Conservation (phyloP, 2,329 filamentous ascomycete species). For the Xylaria polymorpha region DNA sequence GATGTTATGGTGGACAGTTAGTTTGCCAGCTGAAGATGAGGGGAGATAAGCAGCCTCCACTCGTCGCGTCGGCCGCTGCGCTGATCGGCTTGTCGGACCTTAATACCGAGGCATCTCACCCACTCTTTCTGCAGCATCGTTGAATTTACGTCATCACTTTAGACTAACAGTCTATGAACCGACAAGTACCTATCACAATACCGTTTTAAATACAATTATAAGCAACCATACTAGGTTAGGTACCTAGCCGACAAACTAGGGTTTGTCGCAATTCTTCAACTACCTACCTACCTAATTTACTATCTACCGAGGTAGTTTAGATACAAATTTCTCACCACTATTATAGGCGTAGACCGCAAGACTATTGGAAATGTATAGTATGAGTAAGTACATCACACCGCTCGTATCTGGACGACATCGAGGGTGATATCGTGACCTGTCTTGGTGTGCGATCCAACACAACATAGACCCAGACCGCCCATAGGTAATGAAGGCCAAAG, state of each 20-base stretch:
- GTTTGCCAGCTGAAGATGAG: constrained; percentile 20
- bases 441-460: not conserved
- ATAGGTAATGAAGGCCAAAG: not conserved
- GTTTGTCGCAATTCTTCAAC: not conserved
- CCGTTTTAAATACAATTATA: too few species aligned
- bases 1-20: not conserved
- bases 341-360: not conserved
- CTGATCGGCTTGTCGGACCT: not conserved
- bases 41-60: constrained; percentile 2
- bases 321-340: not conserved
- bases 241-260: not conserved
- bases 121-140: too few species aligned
- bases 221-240: too few species aligned
- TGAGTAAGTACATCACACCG: constrained; percentile 1
- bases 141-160: constrained; percentile 4
- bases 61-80: not conserved
- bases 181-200: too few species aligned
- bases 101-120: too few species aligned
- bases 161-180: too few species aligned
- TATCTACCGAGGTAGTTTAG: too few species aligned
- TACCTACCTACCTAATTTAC: not conserved
- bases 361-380: not conserved
- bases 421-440: not conserved
- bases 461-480: constrained; percentile 5
- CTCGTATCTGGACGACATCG: not conserved